Evolutionary conservation across 805 yeast genomes (phyloP).

Genomic region (Zygoascus bituminiphila): DNA sequence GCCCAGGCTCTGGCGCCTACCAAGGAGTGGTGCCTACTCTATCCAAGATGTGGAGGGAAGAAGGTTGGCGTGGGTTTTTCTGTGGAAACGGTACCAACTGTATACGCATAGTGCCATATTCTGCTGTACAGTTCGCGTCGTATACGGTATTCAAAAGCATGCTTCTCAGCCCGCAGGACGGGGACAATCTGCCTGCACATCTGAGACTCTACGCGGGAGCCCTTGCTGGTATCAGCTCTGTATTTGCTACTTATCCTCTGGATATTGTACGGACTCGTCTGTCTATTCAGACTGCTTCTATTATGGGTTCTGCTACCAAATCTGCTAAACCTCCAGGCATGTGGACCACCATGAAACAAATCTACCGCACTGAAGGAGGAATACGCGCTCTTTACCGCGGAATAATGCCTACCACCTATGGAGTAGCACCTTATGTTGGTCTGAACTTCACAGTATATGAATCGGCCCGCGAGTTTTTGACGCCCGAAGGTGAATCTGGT

Average conservation of each 20-base stretch:
- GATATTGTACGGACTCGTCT: constrained; percentile 86
- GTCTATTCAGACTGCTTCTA: constrained; percentile 78
- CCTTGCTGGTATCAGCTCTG: constrained; percentile 71
- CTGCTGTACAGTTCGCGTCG: constrained; percentile 87
- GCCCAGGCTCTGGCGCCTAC: constrained; percentile 38
- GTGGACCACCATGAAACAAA: constrained; percentile 43
- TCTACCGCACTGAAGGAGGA: constrained; percentile 78
- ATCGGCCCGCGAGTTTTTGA: constrained; percentile 51
- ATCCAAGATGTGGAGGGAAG: constrained; percentile 71
- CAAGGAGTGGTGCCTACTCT: constrained; percentile 74
- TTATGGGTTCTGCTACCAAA: constrained; percentile 13
- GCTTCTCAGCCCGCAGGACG: constrained; percentile 24
- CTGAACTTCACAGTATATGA: constrained; percentile 89
- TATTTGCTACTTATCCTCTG: constrained; percentile 80
- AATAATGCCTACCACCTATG: constrained; percentile 79
- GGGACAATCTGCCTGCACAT: constrained; percentile 33
- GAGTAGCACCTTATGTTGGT: constrained; percentile 95
- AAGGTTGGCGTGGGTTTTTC: constrained; percentile 84
- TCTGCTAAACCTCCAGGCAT: constrained; percentile 62
- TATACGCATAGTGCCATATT: constrained; percentile 82
- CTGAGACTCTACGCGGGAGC: constrained; percentile 73
- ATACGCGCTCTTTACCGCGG: constrained; percentile 72
- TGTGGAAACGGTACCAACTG: constrained; percentile 90
- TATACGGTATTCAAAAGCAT: constrained; percentile 52
- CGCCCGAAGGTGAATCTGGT: constrained; percentile 28